Evolutionary conservation across 257 asterid species (phyloP).

Genomic region (Ligustrum vulgare): DNA sequence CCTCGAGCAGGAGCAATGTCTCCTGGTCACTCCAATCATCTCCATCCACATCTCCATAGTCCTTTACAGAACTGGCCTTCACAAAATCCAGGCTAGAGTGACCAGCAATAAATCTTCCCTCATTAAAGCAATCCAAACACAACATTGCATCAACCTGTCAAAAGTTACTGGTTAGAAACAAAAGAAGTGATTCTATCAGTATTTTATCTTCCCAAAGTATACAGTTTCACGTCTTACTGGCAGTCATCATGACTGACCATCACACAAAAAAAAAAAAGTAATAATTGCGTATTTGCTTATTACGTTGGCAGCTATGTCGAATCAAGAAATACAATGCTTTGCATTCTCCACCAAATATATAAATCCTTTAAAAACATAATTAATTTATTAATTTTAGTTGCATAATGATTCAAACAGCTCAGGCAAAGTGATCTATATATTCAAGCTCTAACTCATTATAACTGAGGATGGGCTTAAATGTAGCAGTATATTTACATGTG

Average conservation of each 20-base stretch:
- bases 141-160: slow-evolving; percentile 75
- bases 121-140: slow-evolving; percentile 86
- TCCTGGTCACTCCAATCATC: slow-evolving; percentile 94
- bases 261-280: background rate
- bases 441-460: background rate
- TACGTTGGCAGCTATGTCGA: background rate
- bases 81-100: slow-evolving; percentile 90
- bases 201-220: slow-evolving; percentile 2
- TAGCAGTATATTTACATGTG: background rate
- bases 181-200: background rate
- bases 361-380: background rate
- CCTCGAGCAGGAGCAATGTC: slow-evolving; percentile 84
- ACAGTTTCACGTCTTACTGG: background rate
- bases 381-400: background rate
- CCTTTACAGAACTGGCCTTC: slow-evolving; percentile 65
- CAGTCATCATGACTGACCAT: background rate
- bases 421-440: background rate
- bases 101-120: slow-evolving; percentile 83
- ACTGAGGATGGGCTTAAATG: background rate
- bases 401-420: background rate
- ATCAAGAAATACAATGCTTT: background rate
- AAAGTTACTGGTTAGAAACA: slow-evolving; percentile 19
- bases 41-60: slow-evolving; percentile 69
- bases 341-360: background rate
- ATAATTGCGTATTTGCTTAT: background rate